Evolutionary conservation across 2,329 filamentous ascomycete species (phyloP).

Genomic region (Hirsutella thompsonii): DNA sequence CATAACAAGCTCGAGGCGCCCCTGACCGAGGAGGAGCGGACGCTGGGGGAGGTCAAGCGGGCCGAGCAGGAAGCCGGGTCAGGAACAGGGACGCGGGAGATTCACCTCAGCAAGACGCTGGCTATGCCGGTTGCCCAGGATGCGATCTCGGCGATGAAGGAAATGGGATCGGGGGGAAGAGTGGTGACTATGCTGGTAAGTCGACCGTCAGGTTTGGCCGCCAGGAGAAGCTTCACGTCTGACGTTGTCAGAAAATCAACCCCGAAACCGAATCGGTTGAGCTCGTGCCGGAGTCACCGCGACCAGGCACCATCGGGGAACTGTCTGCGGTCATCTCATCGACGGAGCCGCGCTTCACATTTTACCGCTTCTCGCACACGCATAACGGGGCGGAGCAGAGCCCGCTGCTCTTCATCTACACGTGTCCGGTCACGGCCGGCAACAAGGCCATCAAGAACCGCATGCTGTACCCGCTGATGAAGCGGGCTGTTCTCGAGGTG

Average conservation of each 20-base stretch:
- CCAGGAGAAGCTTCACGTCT: neutral
- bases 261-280: conserved; percentile 55
- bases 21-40: conserved; percentile 66
- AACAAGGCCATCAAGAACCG: conserved; percentile 65
- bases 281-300: conserved; percentile 41
- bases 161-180: conserved; percentile 38
- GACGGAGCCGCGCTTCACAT: conserved; percentile 63
- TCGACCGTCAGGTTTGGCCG: conserved; percentile 6
- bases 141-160: conserved; percentile 50
- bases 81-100: conserved; percentile 48
- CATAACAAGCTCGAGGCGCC: conserved; percentile 54
- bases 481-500: conserved; percentile 50
- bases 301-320: conserved; percentile 40
- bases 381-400: conserved; percentile 37
- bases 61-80: conserved; percentile 63
- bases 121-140: conserved; percentile 48
- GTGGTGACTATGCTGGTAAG: conserved; percentile 54
- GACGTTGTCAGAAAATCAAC: conserved; percentile 53
- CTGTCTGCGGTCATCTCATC: conserved; percentile 49
- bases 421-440: conserved; percentile 53
- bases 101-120: conserved; percentile 44
- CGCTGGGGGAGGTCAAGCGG: conserved; percentile 58
- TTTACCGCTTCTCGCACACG: conserved; percentile 56
- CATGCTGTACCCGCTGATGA: conserved; percentile 72
- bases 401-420: conserved; percentile 70